A percentile compares a stretch with the other conserved stretches of the same genome.
Conservation (phyloP, 805 yeast species). For the Starmerella ratchasimensis region DNA sequence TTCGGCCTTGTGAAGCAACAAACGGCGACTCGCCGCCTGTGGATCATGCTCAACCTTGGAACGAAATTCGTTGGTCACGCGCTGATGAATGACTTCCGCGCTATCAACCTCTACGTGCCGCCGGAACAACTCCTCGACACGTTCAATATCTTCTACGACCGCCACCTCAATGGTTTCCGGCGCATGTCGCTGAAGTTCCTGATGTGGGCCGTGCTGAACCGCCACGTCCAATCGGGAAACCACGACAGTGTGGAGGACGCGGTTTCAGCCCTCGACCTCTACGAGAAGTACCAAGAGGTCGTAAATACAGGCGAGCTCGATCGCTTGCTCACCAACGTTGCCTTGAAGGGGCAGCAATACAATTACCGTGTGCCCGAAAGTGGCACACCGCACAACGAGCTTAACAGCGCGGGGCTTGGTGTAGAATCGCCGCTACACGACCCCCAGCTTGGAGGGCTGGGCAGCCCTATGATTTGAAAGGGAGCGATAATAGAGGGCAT, state of each 20-base stretch:
- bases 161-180: constrained; percentile 47
- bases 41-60: constrained; percentile 81
- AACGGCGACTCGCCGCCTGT: constrained; percentile 72
- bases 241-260: constrained; percentile 99
- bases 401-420: too few species aligned
- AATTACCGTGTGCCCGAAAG: constrained; percentile 25
- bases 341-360: constrained; percentile 31
- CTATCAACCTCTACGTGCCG: constrained; percentile 85
- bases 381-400: not conserved
- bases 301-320: constrained; percentile 46
- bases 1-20: constrained; percentile 65
- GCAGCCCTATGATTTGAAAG: too few species aligned
- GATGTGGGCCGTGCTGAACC: constrained; percentile 62
- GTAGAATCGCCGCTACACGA: too few species aligned
- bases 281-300: constrained; percentile 56
- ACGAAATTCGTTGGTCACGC: constrained; percentile 95
- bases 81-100: constrained; percentile 75
- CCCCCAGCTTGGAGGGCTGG: too few species aligned
- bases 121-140: constrained; percentile 79
- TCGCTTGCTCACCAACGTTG: constrained; percentile 47
- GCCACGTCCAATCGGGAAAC: constrained; percentile 76
- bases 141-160: constrained; percentile 59
- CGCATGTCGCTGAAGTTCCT: constrained; percentile 72
- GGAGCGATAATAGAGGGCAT: too few species aligned
- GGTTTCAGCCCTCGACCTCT: constrained; percentile 63